Evolutionary conservation across 2,329 filamentous ascomycete genomes (phyloP).

Genomic region (Pleurostoma richardsiae): DNA sequence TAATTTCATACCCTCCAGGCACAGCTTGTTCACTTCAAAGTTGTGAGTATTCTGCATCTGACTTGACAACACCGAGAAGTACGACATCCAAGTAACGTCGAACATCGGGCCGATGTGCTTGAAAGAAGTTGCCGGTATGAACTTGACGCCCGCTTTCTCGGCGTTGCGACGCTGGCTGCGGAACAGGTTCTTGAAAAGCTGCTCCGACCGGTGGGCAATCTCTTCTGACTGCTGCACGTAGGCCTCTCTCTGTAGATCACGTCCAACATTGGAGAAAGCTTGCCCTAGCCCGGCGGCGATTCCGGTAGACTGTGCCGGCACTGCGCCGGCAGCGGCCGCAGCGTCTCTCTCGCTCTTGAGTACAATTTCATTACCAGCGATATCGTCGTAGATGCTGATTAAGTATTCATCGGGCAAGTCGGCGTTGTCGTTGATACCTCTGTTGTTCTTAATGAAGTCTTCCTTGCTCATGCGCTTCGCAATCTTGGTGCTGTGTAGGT

Average conservation of each 20-base stretch:
- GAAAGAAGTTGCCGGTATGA: conserved; percentile 88
- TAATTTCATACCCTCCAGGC: conserved; percentile 91
- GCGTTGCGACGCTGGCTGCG: conserved; percentile 82
- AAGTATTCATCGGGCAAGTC: conserved; percentile 93
- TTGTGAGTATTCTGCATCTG: conserved; percentile 93
- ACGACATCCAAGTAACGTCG: conserved; percentile 98
- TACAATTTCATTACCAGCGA: conserved; percentile 86
- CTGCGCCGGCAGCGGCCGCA: conserved; percentile 71
- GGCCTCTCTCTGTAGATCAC: conserved; percentile 87
- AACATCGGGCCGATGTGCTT: conserved; percentile 98
- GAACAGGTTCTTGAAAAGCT: conserved; percentile 90
- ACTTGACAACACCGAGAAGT: conserved; percentile 88
- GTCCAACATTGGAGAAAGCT: conserved; percentile 84
- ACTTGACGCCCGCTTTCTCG: conserved; percentile 63
- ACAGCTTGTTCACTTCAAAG: conserved; percentile 83
- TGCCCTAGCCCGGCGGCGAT: conserved; percentile 81
- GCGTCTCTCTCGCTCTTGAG: conserved; percentile 87
- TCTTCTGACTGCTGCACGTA: conserved; percentile 95
- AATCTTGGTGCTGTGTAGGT: conserved; percentile 87
- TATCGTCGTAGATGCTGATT: conserved; percentile 85
- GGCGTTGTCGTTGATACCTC: conserved; percentile 94
- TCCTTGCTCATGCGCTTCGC: conserved; percentile 84
- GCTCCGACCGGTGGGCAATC: conserved; percentile 68
- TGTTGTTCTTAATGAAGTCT: conserved; percentile 98
- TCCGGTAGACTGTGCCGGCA: conserved; percentile 56